A percentile compares a stretch with the other conserved stretches of the same genome.
Evolutionary conservation across 2,329 filamentous ascomycete genomes (phyloP).

Genomic region (Teratosphaeria nubilosa): DNA sequence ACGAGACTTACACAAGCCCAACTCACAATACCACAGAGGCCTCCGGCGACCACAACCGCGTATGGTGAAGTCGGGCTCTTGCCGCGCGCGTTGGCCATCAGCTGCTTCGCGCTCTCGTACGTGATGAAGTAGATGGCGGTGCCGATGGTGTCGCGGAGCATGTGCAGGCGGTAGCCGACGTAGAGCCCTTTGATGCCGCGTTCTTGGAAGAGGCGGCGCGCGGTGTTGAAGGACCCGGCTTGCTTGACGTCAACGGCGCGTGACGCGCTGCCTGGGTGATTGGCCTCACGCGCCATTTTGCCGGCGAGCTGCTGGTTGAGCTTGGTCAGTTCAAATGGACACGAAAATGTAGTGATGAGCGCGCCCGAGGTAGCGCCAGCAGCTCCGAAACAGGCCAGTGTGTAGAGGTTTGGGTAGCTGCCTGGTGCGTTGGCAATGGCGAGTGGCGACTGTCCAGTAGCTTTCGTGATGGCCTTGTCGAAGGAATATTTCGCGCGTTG

Average conservation of each 20-base stretch:
- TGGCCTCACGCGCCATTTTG: constrained; percentile 47
- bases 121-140: constrained; percentile 83
- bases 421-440: constrained; percentile 60
- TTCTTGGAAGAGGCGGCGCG: constrained; percentile 66
- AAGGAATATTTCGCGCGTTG: constrained; percentile 65
- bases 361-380: constrained; percentile 72
- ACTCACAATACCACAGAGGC: constrained; percentile 71
- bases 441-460: constrained; percentile 60
- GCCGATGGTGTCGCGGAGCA: constrained; percentile 77
- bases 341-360: constrained; percentile 69
- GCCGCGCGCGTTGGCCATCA: constrained; percentile 65
- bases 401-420: constrained; percentile 61
- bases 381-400: constrained; percentile 64
- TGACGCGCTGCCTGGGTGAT: background rate
- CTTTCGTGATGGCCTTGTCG: constrained; percentile 56
- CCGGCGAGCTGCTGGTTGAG: constrained; percentile 78
- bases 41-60: constrained; percentile 68
- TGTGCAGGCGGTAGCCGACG: constrained; percentile 68
- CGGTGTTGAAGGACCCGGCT: constrained; percentile 40
- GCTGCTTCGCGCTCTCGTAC: constrained; percentile 76
- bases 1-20: constrained; percentile 60
- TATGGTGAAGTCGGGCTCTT: constrained; percentile 67
- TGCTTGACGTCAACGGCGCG: constrained; percentile 7
- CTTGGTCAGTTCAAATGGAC: constrained; percentile 84
- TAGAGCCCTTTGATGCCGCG: constrained; percentile 66